Evolutionary conservation across 306 rosid species (phyloP).

Genomic region (Rubus idaeus): DNA sequence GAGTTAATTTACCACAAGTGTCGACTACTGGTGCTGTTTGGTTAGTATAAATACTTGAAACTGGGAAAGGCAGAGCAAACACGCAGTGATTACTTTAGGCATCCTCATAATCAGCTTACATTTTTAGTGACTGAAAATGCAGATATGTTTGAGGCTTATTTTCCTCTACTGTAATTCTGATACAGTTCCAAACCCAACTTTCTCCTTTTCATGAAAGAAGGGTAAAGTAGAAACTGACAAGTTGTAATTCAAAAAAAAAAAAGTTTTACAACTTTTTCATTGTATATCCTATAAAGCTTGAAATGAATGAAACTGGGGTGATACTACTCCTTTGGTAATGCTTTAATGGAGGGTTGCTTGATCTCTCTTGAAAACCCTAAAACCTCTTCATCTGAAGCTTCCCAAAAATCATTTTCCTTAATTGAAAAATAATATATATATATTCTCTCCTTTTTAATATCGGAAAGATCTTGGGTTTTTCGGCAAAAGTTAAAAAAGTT

Average conservation of each 20-base stretch:
- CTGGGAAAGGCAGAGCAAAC: not conserved
- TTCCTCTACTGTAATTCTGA: not conserved
- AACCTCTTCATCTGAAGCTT: no score
- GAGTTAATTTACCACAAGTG: not conserved
- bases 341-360: no score
- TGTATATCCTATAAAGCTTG: no score
- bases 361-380: no score
- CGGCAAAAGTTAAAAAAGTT: not conserved
- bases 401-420: no score
- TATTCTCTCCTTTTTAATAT: not conserved
- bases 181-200: not conserved
- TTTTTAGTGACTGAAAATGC: not conserved
- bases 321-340: not conserved
- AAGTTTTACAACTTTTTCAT: not conserved
- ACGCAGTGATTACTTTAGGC: not conserved
- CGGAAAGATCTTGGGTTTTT: not conserved
- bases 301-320: no score
- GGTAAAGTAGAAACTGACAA: not conserved
- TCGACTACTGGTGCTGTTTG: not conserved
- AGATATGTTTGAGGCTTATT: not conserved
- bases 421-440: no score
- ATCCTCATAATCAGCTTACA: not conserved
- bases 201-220: conserved; percentile 8
- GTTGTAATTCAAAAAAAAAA: not conserved
- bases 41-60: not conserved